These are phyloP conservation scores for Ceratocystis diversiconidia DNA, from an alignment of 2,329 filamentous ascomycete species.

Conservation along the genomic window DNA sequence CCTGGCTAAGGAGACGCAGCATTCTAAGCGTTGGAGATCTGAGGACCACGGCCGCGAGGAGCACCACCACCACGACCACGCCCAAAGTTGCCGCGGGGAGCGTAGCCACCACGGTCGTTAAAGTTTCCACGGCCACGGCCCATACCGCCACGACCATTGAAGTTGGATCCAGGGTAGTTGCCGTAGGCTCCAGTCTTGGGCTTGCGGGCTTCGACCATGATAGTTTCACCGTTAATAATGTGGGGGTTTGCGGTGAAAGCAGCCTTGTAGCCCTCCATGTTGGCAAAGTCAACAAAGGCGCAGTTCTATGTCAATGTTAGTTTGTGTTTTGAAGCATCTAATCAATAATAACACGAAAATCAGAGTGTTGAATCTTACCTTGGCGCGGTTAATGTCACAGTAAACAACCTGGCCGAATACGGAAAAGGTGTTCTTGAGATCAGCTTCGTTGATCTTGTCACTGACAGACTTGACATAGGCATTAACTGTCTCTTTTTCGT, in stretches of 20 bases:
- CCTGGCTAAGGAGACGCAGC: constrained; percentile 4
- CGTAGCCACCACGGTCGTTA: constrained; percentile 45
- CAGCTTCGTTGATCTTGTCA: constrained; percentile 65
- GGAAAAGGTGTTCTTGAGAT: constrained; percentile 55
- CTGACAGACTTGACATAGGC: constrained; percentile 95
- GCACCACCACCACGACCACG: constrained; percentile 54
- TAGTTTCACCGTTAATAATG: constrained; percentile 64
- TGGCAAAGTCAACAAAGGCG: constrained; percentile 89
- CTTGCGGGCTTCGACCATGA: constrained; percentile 80
- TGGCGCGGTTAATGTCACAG: constrained; percentile 67
- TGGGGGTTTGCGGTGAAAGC: constrained; percentile 78
- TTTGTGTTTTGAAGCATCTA: not conserved
- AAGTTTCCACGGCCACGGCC: constrained; percentile 52
- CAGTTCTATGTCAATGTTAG: constrained; percentile 53
- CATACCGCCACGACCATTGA: constrained; percentile 43
- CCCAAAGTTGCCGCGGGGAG: constrained; percentile 44
- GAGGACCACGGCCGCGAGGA: constrained; percentile 48
- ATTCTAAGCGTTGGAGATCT: constrained; percentile 37
- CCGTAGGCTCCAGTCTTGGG: constrained; percentile 58
- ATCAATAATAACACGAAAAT: not conserved
- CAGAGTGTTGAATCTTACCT: constrained; percentile 42
- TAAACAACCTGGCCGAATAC: constrained; percentile 57
- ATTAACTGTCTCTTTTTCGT: constrained; percentile 61
- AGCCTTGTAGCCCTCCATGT: constrained; percentile 64
- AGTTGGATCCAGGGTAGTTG: constrained; percentile 50